A percentile compares a stretch with the other conserved stretches of the same genome.
Conservation (phyloP, 257 asterid species). For the Striga asiatica region DNA sequence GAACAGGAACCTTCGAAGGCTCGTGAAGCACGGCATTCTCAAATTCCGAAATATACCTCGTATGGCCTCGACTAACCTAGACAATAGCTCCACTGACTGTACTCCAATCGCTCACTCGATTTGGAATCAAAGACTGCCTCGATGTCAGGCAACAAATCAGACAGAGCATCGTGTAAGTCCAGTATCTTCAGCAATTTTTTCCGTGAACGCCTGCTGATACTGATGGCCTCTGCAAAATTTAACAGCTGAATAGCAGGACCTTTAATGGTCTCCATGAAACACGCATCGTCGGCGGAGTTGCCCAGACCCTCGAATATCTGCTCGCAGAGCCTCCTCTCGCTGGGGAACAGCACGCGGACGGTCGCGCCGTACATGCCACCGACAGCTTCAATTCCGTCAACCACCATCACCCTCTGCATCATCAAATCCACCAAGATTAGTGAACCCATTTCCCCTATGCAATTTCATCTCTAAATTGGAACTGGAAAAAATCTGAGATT, state of each 20-base stretch:
- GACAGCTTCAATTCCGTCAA: too few species aligned
- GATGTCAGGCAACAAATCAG: constrained; percentile 45
- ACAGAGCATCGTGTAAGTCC: constrained; percentile 50
- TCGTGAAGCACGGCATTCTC: constrained; percentile 62
- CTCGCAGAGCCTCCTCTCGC: constrained; percentile 52
- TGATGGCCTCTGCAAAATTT: constrained; percentile 63
- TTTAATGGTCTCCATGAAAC: constrained; percentile 51
- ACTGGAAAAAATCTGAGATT: too few species aligned
- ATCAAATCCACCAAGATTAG: too few species aligned
- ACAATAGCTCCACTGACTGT: constrained; percentile 45
- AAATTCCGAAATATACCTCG: constrained; percentile 58
- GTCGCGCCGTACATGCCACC: too few species aligned
- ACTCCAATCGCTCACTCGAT: constrained; percentile 41
- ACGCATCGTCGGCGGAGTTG: too few species aligned
- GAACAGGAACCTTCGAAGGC: constrained; percentile 46
- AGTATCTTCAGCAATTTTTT: constrained; percentile 66
- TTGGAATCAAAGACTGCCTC: constrained; percentile 44
- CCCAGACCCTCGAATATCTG: constrained; percentile 45
- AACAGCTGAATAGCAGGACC: constrained; percentile 54
- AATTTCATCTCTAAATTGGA: too few species aligned
- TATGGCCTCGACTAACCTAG: constrained; percentile 49
- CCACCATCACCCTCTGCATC: too few species aligned
- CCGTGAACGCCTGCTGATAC: constrained; percentile 48
- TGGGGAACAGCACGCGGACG: constrained; percentile 40
- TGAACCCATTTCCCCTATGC: too few species aligned